Base-by-base conservation (phyloP, 2,329 filamentous ascomycete species). In the Claviceps maximensis region DNA sequence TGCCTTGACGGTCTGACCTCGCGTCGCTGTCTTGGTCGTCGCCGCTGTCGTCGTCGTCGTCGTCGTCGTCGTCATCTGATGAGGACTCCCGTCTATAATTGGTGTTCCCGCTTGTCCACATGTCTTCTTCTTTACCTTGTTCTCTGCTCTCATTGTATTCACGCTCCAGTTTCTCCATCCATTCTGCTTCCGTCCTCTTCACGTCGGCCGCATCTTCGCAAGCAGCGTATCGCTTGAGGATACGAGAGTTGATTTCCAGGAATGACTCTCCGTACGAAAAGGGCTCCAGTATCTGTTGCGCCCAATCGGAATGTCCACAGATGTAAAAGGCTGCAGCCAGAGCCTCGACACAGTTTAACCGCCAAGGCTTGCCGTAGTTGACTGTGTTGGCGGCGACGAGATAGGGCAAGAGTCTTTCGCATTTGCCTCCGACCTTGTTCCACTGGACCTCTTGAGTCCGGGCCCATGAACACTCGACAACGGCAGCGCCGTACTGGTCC, bases 401-500 rank as follows among this genome's bases (percentile, higher is more conserved):
- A 67, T 98, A 98, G 0, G 93, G 93, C 53, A 98, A 73, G 58
- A 96, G 69, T 52, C 93, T 77, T 73, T 95, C 89, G 68, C 90
- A 95, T 68, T 90, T 93, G 25, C 93, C 93, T 29, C 93, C 93
- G 55, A 98, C 95, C 59, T 86, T 86, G 54, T 75, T 77, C 82
- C 91, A 98, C 51, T 91, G 90, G 5, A 98, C 83, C 69, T 98
- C 93, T 48, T 86, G 78, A 8, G 94, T 88, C 55, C 93, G 78
- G 3, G 94, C 94, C 93, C 93, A 98, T 25, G 88, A 95, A 65
- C 90, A 95, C 72, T 98, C 93, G 19, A 98, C 93, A 3, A 98
- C 93, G 3, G 93, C 93, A 21, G 90, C 91, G 58, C 93, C 93
- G 65, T 87, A 87, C 67, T 89, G 84, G 62, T 94, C 89, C 61